Conservation (phyloP, 352 stramenopile species). For the Blastocystis sp. region DNA sequence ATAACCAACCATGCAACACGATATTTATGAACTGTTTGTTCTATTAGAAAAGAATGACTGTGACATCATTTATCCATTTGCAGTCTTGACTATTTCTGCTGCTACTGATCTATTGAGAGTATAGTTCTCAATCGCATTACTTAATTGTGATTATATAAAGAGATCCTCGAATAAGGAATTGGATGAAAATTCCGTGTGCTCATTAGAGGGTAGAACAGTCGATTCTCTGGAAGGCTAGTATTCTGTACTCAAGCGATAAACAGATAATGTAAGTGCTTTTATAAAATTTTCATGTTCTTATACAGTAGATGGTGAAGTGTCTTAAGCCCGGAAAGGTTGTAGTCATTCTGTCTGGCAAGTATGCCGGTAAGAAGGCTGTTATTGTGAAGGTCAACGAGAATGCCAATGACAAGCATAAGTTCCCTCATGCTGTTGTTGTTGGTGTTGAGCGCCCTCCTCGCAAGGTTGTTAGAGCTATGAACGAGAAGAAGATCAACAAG, state of each 20-base stretch:
- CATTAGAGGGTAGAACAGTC: not conserved
- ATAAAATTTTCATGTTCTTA: not conserved
- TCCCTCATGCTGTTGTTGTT: constrained; percentile 66
- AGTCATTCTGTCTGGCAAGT: constrained; percentile 67
- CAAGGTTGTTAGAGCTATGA: constrained; percentile 58
- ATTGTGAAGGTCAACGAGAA: constrained; percentile 69
- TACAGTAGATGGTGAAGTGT: constrained; percentile 63
- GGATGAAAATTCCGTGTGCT: not conserved
- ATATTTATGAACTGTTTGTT: no score
- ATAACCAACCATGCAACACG: no score
- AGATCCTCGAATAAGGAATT: not conserved
- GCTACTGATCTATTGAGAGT: not conserved
- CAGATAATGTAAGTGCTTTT: constrained; percentile 28
- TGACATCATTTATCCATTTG: not conserved
- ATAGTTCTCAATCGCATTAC: not conserved
- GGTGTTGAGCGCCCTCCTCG: constrained; percentile 43
- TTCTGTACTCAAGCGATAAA: constrained; percentile 61
- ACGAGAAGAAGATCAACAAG: constrained; percentile 66
- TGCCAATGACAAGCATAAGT: constrained; percentile 64
- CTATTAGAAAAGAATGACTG: not conserved
- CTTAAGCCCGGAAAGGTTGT: constrained; percentile 69
- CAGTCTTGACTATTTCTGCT: not conserved
- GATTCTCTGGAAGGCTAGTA: not conserved
- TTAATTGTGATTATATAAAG: not conserved
- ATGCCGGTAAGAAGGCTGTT: constrained; percentile 70